Evolutionary conservation across 2,329 filamentous ascomycete genomes (phyloP), one percentile per base, ranked within the genome.

Genomic region (Pseudogymnoascus sp.): DNA sequence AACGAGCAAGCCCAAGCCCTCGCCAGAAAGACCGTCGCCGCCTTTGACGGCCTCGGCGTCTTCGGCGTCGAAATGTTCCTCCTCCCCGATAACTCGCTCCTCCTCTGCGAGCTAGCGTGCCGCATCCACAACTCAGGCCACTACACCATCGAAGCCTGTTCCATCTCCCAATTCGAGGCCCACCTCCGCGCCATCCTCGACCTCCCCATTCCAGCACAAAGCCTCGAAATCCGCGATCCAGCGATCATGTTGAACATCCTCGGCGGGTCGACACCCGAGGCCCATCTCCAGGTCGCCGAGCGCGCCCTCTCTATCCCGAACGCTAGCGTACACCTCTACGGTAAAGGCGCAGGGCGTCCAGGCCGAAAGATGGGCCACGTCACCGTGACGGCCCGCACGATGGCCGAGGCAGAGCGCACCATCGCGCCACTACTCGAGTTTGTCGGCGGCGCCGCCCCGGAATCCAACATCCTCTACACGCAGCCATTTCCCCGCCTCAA

Each of bases 1-100:
- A 83, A 84, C 65, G 75, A 84, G 67, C 78, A 83, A 70, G 93
- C 93, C 0, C 87, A 91, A 72, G 82, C 86, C 44, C 81, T 97
- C 0, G 95, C 93, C 0, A 85, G 86, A 68, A 86, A 89, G 64
- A 93, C 95, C 10, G 86, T 97, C 21, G 82, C 84, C 44, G 88
- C 85, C 61, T 88, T 99, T 62, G 86, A 87, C 79, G 95, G 95
- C 61, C 88, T 95, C 66, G 95, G 95, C 67, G 90, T 96, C 33
- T 99, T 97, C 75, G 95, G 93, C 0, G 93, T 97, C 0, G 95
- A 99, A 77, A 90, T 97, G 86, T 99, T 99, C 76, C 77, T 97
- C 3, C 82, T 93, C 10, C 78, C 86, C 59, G 86, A 95, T 70
- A 85, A 81, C 64, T 79, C 79, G 1, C 80, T 96, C 1, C 77